Evolutionary conservation across 495 filamentous ascomycete species (phyloP).

Genomic region (Aspergillus sclerotiicarbonarius): DNA sequence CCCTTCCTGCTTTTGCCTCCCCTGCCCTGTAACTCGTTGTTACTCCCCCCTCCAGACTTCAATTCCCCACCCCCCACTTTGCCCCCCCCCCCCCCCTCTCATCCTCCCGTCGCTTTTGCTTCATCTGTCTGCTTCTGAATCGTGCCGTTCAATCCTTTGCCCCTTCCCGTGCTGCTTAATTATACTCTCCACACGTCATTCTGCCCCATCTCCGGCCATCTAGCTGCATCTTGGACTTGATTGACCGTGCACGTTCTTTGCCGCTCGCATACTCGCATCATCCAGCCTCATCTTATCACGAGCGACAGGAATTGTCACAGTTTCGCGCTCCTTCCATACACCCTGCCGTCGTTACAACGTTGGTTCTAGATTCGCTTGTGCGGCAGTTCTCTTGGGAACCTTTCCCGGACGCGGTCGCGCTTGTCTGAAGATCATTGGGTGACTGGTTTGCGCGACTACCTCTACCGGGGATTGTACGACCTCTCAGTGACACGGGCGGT

Average conservation of each 20-base stretch:
- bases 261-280: constrained; percentile 2
- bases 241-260: constrained; percentile 3
- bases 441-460: constrained; percentile 15
- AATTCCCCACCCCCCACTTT: constrained; percentile 23
- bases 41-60: constrained; percentile 4
- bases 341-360: not conserved
- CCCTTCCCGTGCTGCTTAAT: constrained; percentile 10
- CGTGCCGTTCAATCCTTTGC: constrained; percentile 11
- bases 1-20: constrained; percentile 21
- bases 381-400: constrained; percentile 7
- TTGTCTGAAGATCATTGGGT: constrained; percentile 11
- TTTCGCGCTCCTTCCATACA: not conserved
- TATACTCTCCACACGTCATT: constrained; percentile 13
- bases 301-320: not conserved
- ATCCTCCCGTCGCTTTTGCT: not conserved
- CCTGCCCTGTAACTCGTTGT: constrained; percentile 19
- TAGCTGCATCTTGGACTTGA: constrained; percentile 5
- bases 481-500: constrained; percentile 15
- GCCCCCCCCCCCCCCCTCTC: constrained; percentile 10
- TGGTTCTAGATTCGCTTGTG: not conserved
- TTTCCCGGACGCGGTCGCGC: constrained; percentile 14
- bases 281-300: not conserved
- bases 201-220: constrained; percentile 15
- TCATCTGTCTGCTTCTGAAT: not conserved
- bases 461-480: constrained; percentile 22